Evolutionary conservation across 2,329 filamentous ascomycete species (phyloP).

Genomic region (Ophiosphaerella korrae): DNA sequence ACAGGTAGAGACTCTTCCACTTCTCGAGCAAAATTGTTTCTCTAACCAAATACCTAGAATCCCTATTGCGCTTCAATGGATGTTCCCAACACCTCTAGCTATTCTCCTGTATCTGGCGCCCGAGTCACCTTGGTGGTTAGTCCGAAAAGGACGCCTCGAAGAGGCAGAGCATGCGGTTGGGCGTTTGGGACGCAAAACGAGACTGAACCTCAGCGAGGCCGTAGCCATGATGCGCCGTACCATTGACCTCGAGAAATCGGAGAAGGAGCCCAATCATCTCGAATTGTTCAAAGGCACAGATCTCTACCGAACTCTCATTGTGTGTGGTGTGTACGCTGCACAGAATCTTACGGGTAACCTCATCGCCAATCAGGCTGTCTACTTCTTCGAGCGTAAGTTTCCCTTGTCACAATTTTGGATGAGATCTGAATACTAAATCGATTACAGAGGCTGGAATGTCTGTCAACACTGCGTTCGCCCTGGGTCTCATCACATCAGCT

Average conservation of each 20-base stretch:
- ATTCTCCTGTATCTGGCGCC: conserved; percentile 55
- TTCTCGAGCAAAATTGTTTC: background rate
- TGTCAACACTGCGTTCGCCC: conserved; percentile 61
- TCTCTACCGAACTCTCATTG: conserved; percentile 59
- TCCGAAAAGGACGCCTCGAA: conserved; percentile 51
- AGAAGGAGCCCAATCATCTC: conserved; percentile 54
- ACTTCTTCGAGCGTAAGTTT: conserved; percentile 62
- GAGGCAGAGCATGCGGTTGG: conserved; percentile 55
- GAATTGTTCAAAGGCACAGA: conserved; percentile 64
- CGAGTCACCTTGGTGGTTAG: conserved; percentile 58
- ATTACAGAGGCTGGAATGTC: conserved; percentile 65
- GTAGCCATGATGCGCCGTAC: conserved; percentile 66
- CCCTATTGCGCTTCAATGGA: conserved; percentile 50
- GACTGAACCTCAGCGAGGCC: conserved; percentile 49
- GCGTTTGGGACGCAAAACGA: conserved; percentile 56
- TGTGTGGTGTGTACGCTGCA: conserved; percentile 62
- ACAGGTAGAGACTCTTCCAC: conserved; percentile 19
- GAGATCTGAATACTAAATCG: conserved; percentile 18
- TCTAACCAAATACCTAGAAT: conserved; percentile 24
- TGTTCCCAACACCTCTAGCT: conserved; percentile 52
- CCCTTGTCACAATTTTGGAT: conserved; percentile 18
- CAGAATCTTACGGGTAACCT: conserved; percentile 68
- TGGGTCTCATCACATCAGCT: conserved; percentile 68
- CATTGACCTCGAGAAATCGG: conserved; percentile 59
- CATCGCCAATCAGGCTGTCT: conserved; percentile 67